Base-by-base conservation (phyloP, 2,329 filamentous ascomycete genomes). In the Botrytis elliptica region DNA sequence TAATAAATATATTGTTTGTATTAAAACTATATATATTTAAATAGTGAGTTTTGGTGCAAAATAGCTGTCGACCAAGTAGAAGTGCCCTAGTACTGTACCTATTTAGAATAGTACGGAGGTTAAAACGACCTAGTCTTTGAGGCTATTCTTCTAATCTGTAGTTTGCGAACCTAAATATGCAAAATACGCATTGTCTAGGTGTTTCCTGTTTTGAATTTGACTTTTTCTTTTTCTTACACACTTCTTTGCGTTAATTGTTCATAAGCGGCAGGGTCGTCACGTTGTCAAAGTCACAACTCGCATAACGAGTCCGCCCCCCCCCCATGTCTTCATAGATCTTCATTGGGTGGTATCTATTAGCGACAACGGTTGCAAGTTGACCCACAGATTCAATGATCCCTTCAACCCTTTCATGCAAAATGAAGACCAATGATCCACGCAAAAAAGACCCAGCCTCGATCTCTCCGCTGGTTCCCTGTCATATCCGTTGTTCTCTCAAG, bases 401-500 rank as follows among this genome's bases (percentile, higher is more conserved):
- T 75, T 46, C 68, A 66, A 46, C 42, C 20, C 36, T 57, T 72
- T 77, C 71, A 76, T 74, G 70, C 75, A 70, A 68, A 69, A 63
- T 74, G 68, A 44, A 75, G 70, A 66, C 78, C 77, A 79, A 79
- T 80, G 76, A 78, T 75, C 75, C 74, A 67, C 73, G 71, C 71
- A 57, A 73, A 57, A 71, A 38, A 57, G 71, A 74, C 77, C 78
- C 74, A 78, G 74, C 75, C 76, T 78, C 78, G 78, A 81, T 81
- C 79, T 79, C 76, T 77, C 74, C 78, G 75, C 75, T 74, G 42
- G 38, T 73, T 75, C 77, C 78, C 73, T 79, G 77, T 78, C 71
- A 74, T 69, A 73, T 76, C 76, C 72, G 65, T 44, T 71, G 67
- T 55, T 70, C 62, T 69, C 67, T 71, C 73, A 62, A 73, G 52